A percentile compares a stretch with the other conserved stretches of the same genome.
These are phyloP conservation scores for Lycium barbarum DNA, from an alignment of 257 asterid species.

Conservation along the genomic window DNA sequence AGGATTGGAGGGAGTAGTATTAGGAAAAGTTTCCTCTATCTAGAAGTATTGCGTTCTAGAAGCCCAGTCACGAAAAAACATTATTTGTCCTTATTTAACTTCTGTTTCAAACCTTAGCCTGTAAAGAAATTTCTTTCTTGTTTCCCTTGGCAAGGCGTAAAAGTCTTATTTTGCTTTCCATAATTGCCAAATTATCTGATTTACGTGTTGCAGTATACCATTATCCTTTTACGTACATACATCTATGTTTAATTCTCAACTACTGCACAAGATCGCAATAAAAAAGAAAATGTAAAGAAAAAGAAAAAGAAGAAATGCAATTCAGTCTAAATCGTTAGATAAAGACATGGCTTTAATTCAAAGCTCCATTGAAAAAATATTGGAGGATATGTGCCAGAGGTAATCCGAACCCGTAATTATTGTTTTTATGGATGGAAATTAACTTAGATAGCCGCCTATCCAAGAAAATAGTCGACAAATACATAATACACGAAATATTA, in stretches of 20 bases:
- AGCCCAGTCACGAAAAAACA: not conserved
- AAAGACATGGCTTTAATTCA: no score
- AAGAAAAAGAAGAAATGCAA: no score
- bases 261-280: no score
- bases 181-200: not conserved
- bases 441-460: no score
- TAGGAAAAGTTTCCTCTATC: not conserved
- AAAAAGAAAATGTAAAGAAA: no score
- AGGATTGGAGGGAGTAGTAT: not conserved
- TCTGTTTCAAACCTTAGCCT: not conserved
- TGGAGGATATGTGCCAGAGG: no score
- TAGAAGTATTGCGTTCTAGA: not conserved
- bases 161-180: slow-evolving; percentile 15
- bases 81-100: not conserved
- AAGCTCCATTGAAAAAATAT: no score
- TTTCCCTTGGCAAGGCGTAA: not conserved
- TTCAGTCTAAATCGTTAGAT: no score
- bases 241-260: not conserved
- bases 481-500: no score
- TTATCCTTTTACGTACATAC: not conserved
- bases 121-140: not conserved
- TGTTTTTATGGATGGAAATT: no score
- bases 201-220: not conserved
- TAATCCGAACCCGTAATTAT: no score
- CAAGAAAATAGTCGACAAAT: no score